Conservation (phyloP, 352 stramenopile genomes). For the Phytopythium litorale region DNA sequence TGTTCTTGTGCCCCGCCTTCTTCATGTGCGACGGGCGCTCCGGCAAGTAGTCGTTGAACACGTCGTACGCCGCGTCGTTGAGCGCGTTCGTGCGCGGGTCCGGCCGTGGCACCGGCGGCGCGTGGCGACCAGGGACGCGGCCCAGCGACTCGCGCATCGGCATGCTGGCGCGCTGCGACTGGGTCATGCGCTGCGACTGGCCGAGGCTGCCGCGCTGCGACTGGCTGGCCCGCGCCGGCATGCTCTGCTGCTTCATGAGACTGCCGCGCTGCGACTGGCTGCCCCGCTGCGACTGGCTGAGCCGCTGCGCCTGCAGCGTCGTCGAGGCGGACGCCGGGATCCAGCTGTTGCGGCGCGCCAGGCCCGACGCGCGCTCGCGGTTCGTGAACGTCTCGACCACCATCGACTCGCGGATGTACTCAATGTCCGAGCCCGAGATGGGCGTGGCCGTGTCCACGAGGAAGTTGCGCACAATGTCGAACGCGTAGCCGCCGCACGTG, state of each 20-base stretch:
- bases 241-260: conserved; percentile 6
- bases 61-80: conserved; percentile 50
- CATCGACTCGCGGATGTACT: conserved; percentile 63
- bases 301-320: conserved; percentile 20
- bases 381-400: conserved; percentile 52
- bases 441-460: conserved; percentile 54
- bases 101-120: not conserved
- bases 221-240: conserved; percentile 2
- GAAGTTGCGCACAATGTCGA: conserved; percentile 80
- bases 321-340: conserved; percentile 38
- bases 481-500: conserved; percentile 75
- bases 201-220: not conserved
- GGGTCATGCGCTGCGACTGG: conserved; percentile 3
- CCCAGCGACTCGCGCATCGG: conserved; percentile 2
- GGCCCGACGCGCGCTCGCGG: conserved; percentile 19
- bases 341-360: conserved; percentile 45
- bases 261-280: not conserved
- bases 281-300: conserved; percentile 3
- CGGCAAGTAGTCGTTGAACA: conserved; percentile 74
- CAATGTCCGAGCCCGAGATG: conserved; percentile 55
- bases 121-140: not conserved
- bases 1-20: conserved; percentile 33
- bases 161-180: conserved; percentile 5
- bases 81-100: conserved; percentile 11
- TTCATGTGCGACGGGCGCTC: conserved; percentile 39